Evolutionary conservation across 2,329 filamentous ascomycete genomes (phyloP).

Genomic region (Fusarium sp.): DNA sequence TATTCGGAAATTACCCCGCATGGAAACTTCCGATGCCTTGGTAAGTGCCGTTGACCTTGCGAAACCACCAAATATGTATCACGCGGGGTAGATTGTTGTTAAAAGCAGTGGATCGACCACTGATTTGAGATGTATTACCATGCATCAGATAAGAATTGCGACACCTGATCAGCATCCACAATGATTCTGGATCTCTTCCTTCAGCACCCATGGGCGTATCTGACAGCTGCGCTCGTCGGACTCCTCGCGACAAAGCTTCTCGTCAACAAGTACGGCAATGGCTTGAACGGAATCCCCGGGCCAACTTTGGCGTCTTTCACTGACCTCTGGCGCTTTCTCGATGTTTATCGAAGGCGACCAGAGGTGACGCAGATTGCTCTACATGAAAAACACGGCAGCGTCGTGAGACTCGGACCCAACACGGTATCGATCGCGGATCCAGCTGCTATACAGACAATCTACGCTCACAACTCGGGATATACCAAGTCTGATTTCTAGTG

Average conservation of each 20-base stretch:
- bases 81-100: background rate
- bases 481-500: constrained; percentile 6
- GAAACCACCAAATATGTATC: background rate
- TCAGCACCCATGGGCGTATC: background rate
- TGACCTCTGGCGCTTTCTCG: constrained; percentile 18
- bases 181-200: background rate
- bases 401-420: constrained; percentile 17
- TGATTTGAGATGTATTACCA: background rate
- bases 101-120: background rate
- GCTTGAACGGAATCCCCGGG: constrained; percentile 1
- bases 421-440: constrained; percentile 6
- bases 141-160: background rate
- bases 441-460: constrained; percentile 10
- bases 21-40: background rate
- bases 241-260: background rate
- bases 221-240: background rate
- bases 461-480: constrained; percentile 15
- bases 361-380: constrained; percentile 19
- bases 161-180: background rate
- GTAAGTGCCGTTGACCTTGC: background rate
- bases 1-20: background rate
- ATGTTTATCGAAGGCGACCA: constrained; percentile 17
- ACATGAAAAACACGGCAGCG: constrained; percentile 5
- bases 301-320: constrained; percentile 6
- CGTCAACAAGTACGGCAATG: constrained; percentile 10